Base-by-base conservation (phyloP, 2,329 filamentous ascomycete species). In the Fusarium duplospermum region DNA sequence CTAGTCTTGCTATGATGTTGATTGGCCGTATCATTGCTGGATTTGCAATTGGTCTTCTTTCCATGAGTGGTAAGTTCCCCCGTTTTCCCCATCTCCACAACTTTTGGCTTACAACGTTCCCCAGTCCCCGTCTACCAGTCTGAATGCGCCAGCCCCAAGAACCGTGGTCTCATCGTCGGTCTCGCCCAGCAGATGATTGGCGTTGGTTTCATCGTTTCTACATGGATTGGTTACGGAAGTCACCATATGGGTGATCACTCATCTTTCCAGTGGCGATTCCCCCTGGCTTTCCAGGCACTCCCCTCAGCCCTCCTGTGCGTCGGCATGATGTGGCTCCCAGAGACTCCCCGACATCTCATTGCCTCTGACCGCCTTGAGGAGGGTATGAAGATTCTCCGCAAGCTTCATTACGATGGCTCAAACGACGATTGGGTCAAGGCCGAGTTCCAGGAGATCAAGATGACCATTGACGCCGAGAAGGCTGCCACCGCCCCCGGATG, bases 371-470 rank as follows among this genome's bases (percentile, higher is more conserved):
- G 78, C 4, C 75, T 84, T 58, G 83, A 86, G 5, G 84, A 88
- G 67, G 86, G 81, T 5, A 78, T 83, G 73, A 76, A 64, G 2
- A 81, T 84, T 18, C 79, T 87, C 2, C 74, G 76, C 29, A 88
- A 86, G 60, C 76, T 91, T 7, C 89, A 90, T 66, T 87, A 81
- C 67, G 81, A 89, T 61, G 88, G 88, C 24, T 80, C 73, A 4
- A 89, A 90, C 62, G 86, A 88, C 1, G 88, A 90, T 0, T 90
- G 86, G 83, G 86, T 92, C 59, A 78, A 88, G 40, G 74, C 80
- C 2, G 88, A 90, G 73, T 90, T 87, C 74, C 82, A 85, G 45
- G 87, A 90, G 71, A 91, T 91, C 76, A 87, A 86, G 66, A 81
- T 83, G 7, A 90, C 89, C 1, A 89, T 91, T 29, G 84, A 87